Evolutionary conservation across 176 grass and related monocot genomes (phyloP), one percentile per base, ranked within the genome.

Genomic region (Raddia distichophylla): DNA sequence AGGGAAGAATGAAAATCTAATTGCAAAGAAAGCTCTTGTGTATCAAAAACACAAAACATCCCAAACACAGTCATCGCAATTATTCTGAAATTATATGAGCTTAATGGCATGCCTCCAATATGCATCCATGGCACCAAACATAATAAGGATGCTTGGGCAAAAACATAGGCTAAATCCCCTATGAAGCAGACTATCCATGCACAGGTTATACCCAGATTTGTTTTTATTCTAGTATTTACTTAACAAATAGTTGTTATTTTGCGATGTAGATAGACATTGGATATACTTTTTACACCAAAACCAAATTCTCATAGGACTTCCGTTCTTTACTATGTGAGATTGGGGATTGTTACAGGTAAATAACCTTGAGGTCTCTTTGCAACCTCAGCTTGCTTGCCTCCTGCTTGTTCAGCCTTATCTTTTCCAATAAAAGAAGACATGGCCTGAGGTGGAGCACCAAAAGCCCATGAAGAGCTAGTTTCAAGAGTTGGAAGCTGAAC

Each of bases 401-500:
- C 80, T 69, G 84, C 71, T 78, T 60, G 86, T 75, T 89, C 86
- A 60, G 40, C 73, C 52, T 80, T 83, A 47, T 86, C 86, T 82
- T 86, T 83, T 69, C 43, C 76, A 75, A 52, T 47, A 78, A 81
- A 64, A 20, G 82, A 88, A 80, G 89, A 91, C 34, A 76, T 37
- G 67, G 51, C 69, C 27, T 86, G 85, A 77, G 76, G 67, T n/a
- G 87, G 88, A 56, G 83, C 69, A 82, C 86, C 85, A 86, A 91
- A 95, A 69, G 89, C 90, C 93, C 93, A 95, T 22, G 89, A 94
- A 64, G 87, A 86, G 75, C 86, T 93, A n/a, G 91, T 99, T 90
- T 99, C 96, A 60, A 99, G 91, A 85, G 83, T 90, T 68, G 96
- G 96, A 54, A 93, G 90, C 76, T 99, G 96, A 20, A 81, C 73